Base-by-base conservation (phyloP, 2,329 filamentous ascomycete genomes). In the Apiospora phragmitis region DNA sequence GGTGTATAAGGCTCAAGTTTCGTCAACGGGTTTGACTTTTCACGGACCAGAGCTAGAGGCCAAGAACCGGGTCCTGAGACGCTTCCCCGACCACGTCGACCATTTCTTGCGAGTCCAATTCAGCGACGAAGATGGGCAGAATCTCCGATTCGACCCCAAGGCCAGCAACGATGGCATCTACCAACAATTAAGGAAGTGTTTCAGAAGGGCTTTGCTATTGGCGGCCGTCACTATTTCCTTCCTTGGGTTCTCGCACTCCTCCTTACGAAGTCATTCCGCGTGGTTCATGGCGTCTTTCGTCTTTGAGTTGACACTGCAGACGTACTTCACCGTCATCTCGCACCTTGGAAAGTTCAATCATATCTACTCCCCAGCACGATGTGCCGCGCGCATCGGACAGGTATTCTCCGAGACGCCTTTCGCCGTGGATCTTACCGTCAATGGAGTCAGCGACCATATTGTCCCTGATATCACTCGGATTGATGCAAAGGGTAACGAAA, bases 221-320 rank as follows among this genome's bases (percentile, higher is more conserved):
- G 87, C 3, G 92, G 90, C 0, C 84, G 90, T 16, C 77, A 80
- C 0, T 94, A 90, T 75, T 75, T 80, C 81, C 0, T 95, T 95
- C 75, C 83, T 95, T 0, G 93, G 93, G 0, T 95, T 94, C 79
- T 94, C 92, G 0, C 91, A 95, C 78, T 95, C 93, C 0, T 94
- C 93, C 0, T 84, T 95, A 4, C 86, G 93, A 16, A 86, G 89
- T 0, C 92, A 94, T 71, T 90, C 91, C 0, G 90, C 88, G 45
- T 94, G 92, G 93, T 87, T 89, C 71, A 82, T 83, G 51, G 85
- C 87, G 0, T 79, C 83, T 0, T 89, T 89, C 67, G 16, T 82
- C 1, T 80, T 79, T 4, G 66, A 80, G 0, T 71, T 71, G 8
- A 42, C 72, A 3, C 70, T 80, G 0, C 83, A 85, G 38, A 78